Percentiles rank a stretch among this genome's conserved stretches.
phyloP scores from a whole-genome alignment of 768 basidiomycete genomes.

The Lactarius vividus region DNA sequence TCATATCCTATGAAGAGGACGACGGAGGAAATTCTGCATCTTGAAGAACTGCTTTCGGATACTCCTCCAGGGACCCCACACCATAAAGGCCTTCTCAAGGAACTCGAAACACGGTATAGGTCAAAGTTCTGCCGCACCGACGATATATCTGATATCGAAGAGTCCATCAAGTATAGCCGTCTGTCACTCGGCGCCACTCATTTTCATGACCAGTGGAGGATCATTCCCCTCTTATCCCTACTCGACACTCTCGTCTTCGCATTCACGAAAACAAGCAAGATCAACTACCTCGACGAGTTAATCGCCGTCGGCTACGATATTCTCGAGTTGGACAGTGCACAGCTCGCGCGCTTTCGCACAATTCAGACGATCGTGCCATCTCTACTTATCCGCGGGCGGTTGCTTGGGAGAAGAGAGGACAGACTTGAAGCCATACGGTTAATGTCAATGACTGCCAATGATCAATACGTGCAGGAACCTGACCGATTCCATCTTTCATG shows the following conservation, averaged over 20 bases:
- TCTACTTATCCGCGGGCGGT: neutral
- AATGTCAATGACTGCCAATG: neutral
- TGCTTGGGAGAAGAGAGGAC: neutral
- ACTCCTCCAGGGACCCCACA: neutral
- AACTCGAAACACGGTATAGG: neutral
- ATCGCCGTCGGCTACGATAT: neutral
- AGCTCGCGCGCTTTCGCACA: fast-evolving
- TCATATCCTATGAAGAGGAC: too few relatives aligned
- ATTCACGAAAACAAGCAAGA: neutral
- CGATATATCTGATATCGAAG: neutral
- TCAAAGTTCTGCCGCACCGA: neutral
- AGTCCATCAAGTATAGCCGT: neutral
- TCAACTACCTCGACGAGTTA: neutral
- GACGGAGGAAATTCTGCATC: neutral
- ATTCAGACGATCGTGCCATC: neutral
- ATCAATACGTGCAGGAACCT: neutral
- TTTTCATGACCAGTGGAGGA: neutral
- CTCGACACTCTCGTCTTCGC: neutral
- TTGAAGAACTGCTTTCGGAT: neutral
- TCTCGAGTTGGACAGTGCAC: neutral
- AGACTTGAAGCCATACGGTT: neutral
- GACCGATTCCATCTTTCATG: neutral
- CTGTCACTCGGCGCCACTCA: neutral
- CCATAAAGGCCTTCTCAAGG: neutral
- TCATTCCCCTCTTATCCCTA: neutral